A percentile compares a stretch with the other conserved stretches of the same genome.
Conservation (phyloP, 139 green algal genomes). For the Tetradesmus obliquus region DNA sequence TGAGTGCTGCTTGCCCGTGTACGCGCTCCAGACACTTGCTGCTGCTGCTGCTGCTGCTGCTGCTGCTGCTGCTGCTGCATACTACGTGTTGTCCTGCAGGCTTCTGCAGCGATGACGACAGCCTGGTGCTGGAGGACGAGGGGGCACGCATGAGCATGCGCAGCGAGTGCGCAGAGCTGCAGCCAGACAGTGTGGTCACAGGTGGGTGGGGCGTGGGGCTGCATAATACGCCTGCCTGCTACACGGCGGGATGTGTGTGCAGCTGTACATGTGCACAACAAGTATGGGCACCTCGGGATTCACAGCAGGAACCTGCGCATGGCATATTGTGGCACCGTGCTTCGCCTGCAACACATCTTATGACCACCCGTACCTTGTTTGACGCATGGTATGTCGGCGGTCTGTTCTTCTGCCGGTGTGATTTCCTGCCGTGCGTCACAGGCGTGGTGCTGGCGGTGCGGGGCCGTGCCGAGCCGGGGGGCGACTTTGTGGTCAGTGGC, state of each 20-base stretch:
- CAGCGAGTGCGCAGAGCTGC: constrained; percentile 48
- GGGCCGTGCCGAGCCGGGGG: constrained; percentile 71
- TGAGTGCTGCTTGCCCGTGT: no score
- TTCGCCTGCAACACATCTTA: no score
- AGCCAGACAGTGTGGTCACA: constrained; percentile 76
- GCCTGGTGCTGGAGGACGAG: constrained; percentile 95
- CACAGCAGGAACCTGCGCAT: no score
- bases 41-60: not conserved
- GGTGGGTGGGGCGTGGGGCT: constrained; percentile 42
- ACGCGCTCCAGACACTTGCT: no score
- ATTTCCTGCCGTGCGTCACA: constrained; percentile 4
- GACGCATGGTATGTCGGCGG: no score
- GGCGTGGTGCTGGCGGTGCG: constrained; percentile 87
- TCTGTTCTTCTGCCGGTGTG: no score
- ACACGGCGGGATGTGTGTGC: not conserved
- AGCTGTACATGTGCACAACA: no score
- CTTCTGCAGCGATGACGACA: constrained; percentile 79
- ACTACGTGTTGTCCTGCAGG: no score
- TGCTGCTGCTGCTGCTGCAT: no score
- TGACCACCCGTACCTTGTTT: no score
- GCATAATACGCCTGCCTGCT: not conserved
- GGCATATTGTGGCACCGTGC: no score
- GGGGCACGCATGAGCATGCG: constrained; percentile 79
- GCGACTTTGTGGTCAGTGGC: constrained; percentile 81
- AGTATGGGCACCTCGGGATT: no score